A percentile compares a stretch with the other conserved stretches of the same genome.
Conservation (phyloP, 768 basidiomycete species). For the Cystofilobasidium macerans region DNA sequence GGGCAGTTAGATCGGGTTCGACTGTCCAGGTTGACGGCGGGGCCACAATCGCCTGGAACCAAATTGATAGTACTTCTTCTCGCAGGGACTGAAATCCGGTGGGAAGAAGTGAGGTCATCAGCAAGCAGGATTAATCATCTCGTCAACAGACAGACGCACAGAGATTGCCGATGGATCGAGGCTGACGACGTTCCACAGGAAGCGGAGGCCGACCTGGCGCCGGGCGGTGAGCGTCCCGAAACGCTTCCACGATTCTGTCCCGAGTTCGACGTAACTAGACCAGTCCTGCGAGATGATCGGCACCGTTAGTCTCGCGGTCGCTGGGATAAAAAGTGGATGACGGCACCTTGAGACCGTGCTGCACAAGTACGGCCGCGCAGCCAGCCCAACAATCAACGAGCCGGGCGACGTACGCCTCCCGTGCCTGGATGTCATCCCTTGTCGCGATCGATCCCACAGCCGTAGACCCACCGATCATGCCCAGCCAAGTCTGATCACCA, state of each 20-base stretch:
- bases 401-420: slow-evolving; percentile 42
- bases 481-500: slow-evolving; percentile 38
- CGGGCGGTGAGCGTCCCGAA: slow-evolving; percentile 47
- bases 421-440: slow-evolving; percentile 39
- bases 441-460: slow-evolving; percentile 52
- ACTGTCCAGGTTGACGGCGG: slow-evolving; percentile 23
- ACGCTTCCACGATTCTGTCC: slow-evolving; percentile 49
- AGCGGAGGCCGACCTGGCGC: slow-evolving; percentile 52
- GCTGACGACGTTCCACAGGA: slow-evolving; percentile 42
- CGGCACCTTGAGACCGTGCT: slow-evolving; percentile 45
- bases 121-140: slow-evolving; percentile 21
- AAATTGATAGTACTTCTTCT: slow-evolving; percentile 30
- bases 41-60: slow-evolving; percentile 30
- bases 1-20: slow-evolving; percentile 27
- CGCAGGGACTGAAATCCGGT: slow-evolving; percentile 28
- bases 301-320: no score
- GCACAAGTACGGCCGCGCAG: slow-evolving; percentile 53
- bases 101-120: no score
- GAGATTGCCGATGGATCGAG: slow-evolving; percentile 20
- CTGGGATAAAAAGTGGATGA: no score
- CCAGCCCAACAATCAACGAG: slow-evolving; percentile 67
- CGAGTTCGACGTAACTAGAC: slow-evolving; percentile 49
- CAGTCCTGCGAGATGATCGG: slow-evolving; percentile 49
- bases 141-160: background rate
- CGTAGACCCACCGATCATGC: slow-evolving; percentile 60